Conservation (phyloP, 345 rosid species). For the Ceriops zippeliana region DNA sequence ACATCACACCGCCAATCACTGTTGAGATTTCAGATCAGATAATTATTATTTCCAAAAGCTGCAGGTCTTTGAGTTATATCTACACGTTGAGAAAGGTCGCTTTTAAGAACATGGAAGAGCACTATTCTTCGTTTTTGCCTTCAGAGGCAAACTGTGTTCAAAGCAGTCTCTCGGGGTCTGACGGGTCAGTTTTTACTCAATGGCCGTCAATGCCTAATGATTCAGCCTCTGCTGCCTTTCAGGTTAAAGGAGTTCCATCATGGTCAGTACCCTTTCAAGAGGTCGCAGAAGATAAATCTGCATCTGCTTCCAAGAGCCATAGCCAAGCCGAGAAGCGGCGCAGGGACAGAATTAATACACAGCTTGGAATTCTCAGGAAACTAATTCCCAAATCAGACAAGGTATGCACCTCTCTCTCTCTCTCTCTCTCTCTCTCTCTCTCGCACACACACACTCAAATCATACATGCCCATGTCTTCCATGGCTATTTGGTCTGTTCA, state of each 20-base stretch:
- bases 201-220: constrained; percentile 5
- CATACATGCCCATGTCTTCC: neutral
- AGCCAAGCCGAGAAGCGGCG: constrained; percentile 93
- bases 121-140: constrained; percentile 15
- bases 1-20: constrained; percentile 50
- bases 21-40: constrained; percentile 34
- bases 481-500: neutral
- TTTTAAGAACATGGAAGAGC: constrained; percentile 31
- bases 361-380: constrained; percentile 77
- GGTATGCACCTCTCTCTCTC: constrained; percentile 33
- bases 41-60: constrained; percentile 33
- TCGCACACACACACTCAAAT: neutral
- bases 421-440: no score
- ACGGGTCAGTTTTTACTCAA: constrained; percentile 23
- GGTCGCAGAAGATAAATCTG: constrained; percentile 33
- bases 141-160: constrained; percentile 15
- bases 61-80: neutral
- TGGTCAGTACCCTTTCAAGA: constrained; percentile 24
- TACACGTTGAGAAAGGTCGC: neutral
- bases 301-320: constrained; percentile 51
- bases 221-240: constrained; percentile 12
- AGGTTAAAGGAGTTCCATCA: constrained; percentile 13
- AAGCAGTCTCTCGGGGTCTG: constrained; percentile 10
- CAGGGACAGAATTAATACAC: constrained; percentile 78
- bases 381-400: constrained; percentile 83